Base-by-base conservation (phyloP, 2,329 filamentous ascomycete genomes). In the Mycosphaerella arachidis region DNA sequence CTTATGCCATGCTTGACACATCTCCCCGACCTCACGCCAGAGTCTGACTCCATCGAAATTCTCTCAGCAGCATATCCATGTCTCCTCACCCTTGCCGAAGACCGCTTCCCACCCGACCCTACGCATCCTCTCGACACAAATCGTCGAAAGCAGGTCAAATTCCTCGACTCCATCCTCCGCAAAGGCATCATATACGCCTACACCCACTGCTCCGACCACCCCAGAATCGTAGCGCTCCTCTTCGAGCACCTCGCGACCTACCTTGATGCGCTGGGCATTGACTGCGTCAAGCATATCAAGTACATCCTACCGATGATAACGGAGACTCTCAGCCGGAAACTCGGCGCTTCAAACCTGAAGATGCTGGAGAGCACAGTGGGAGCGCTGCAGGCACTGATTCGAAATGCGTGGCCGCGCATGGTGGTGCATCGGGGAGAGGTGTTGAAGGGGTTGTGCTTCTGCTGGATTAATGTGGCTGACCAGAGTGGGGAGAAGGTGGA, bases 11-110 rank as follows among this genome's bases (percentile, higher is more conserved):
- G 86, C 37, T 81, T 96, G n/a, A 81, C 88, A 7, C 90, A 86
- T 67, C 80, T 96, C 6, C 92, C 93, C 0, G 85, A 82, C 12
- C 77, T 96, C 46, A 96, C 91, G 0, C 86, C 89, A 0, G 88
- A 90, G 68, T 71, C 80, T 0, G 89, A 94, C 58, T 89, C 89
- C 4, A 70, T 89, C 1, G 68, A 71, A 1, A 76, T 97, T 3
- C 81, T 96, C 1, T 70, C 73, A 6, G 79, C 81, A 6, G 85
- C 88, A 0, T 95, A 92, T 65, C 79, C 82, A 7, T 86, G 86
- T 1, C 78, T 96, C 3, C 75, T 89, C 18, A 75, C 77, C 0
- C 79, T 96, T 6, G 72, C 78, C 7, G 67, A 75, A 50, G 74
- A 82, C 68, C 63, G 76, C 61, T 74, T 78, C 74, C 69, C 74